phyloP scores from a whole-genome alignment of 768 basidiomycete species.

The Panaeolus papilionaceus region DNA sequence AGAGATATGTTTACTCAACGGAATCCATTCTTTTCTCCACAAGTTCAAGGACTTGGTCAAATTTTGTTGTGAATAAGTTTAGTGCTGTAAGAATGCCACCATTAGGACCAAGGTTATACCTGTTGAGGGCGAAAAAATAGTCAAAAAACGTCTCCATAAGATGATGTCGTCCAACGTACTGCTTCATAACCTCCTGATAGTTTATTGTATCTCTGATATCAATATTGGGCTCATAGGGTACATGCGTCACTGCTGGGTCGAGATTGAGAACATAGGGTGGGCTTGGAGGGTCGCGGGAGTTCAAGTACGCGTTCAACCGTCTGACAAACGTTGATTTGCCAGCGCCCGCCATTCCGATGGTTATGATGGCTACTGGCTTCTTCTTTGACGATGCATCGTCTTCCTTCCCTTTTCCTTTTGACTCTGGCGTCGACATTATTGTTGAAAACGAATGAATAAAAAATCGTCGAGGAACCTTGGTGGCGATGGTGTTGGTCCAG shows the following conservation, averaged over 20 bases:
- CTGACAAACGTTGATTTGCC: slow-evolving; percentile 99
- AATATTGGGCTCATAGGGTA: slow-evolving; percentile 96
- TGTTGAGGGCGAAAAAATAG: slow-evolving; percentile 35
- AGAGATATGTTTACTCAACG: slow-evolving; percentile 71
- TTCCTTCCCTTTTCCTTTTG: slow-evolving; percentile 15
- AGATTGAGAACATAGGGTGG: slow-evolving; percentile 97
- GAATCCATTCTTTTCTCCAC: slow-evolving; percentile 90
- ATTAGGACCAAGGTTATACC: slow-evolving; percentile 98
- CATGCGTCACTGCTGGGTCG: slow-evolving; percentile 91
- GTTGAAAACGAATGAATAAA: slow-evolving; percentile 14
- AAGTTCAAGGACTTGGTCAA: slow-evolving; percentile 92
- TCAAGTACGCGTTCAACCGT: slow-evolving; percentile 90
- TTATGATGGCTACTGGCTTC: slow-evolving; percentile 84
- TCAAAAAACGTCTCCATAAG: slow-evolving; percentile 16
- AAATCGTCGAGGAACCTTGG: background rate
- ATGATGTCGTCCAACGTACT: slow-evolving; percentile 63
- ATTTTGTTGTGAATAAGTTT: slow-evolving; percentile 98
- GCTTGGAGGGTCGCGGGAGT: slow-evolving; percentile 63
- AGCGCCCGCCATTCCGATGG: slow-evolving; percentile 96
- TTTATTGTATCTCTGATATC: slow-evolving; percentile 98
- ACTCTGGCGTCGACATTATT: slow-evolving; percentile 16
- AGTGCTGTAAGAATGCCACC: slow-evolving; percentile 97
- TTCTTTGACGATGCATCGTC: slow-evolving; percentile 35
- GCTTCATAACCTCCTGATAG: slow-evolving; percentile 99
- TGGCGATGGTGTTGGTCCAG: background rate